Conservation (phyloP, 495 filamentous ascomycete species). For the Aspergillus indologenus region DNA sequence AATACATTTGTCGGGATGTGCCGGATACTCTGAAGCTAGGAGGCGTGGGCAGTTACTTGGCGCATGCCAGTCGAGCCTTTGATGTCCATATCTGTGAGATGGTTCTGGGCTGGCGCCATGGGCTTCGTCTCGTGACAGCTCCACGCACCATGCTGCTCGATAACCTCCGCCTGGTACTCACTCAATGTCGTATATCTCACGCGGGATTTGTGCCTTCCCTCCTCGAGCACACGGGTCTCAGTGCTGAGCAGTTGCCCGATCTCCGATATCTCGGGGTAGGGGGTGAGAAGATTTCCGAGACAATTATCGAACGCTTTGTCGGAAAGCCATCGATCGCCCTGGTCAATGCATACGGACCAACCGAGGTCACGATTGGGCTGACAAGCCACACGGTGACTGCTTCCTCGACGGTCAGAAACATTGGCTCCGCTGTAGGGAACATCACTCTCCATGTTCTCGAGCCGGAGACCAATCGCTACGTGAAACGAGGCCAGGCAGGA, state of each 20-base stretch:
- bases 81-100: conserved; percentile 22
- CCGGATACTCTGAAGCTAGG: conserved; percentile 17
- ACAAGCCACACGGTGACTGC: conserved; percentile 63
- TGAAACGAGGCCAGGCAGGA: conserved; percentile 66
- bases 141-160: conserved; percentile 26
- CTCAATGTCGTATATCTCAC: conserved; percentile 64
- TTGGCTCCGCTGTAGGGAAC: too few relatives aligned
- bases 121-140: conserved; percentile 25
- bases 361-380: conserved; percentile 76
- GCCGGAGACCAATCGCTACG: conserved; percentile 55
- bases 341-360: conserved; percentile 59
- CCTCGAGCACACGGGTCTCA: conserved; percentile 19
- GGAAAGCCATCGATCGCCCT: conserved; percentile 13
- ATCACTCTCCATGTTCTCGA: conserved; percentile 61
- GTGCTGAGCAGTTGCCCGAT: conserved; percentile 20
- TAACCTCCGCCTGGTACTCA: conserved; percentile 46
- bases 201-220: conserved; percentile 28
- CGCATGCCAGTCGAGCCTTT: conserved; percentile 26
- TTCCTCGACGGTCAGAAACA: conserved; percentile 45
- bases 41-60: conserved; percentile 24
- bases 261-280: conserved; percentile 27
- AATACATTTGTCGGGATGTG: conserved; percentile 3
- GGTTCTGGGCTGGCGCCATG: conserved; percentile 28
- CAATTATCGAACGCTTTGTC: conserved; percentile 25
- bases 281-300: conserved; percentile 29